Percentiles rank a stretch among this genome's conserved stretches.
These are phyloP conservation scores for Pleurotus tuoliensis DNA, from an alignment of 768 basidiomycete genomes.

Conservation along the genomic window DNA sequence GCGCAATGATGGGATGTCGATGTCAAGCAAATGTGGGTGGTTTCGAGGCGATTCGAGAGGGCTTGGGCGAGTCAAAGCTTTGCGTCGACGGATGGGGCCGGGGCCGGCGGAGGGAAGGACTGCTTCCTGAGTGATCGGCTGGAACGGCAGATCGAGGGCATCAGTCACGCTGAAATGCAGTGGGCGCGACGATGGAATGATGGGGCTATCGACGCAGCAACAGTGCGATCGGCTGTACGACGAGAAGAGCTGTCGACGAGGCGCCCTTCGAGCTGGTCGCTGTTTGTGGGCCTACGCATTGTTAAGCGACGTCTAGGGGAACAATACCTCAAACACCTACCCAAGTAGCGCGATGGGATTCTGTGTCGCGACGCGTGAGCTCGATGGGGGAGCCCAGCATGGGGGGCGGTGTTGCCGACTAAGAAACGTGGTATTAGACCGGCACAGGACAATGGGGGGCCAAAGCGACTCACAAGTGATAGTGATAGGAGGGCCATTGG, in stretches of 20 bases:
- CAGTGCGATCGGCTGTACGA: background rate
- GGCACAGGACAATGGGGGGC: background rate
- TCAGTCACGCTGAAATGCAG: background rate
- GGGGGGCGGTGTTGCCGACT: background rate
- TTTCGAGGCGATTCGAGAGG: conserved; percentile 31
- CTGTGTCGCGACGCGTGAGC: background rate
- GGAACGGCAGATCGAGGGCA: background rate
- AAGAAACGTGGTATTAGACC: conserved; percentile 12
- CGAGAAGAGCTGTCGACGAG: conserved; percentile 18
- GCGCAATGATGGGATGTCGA: background rate
- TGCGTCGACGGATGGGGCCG: conserved; percentile 60
- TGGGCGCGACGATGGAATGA: background rate
- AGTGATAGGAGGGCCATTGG: background rate
- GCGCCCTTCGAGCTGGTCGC: background rate
- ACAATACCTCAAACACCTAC: conserved; percentile 13
- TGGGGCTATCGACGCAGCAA: background rate
- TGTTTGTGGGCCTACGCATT: conserved; percentile 9
- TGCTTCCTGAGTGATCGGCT: background rate
- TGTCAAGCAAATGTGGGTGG: background rate
- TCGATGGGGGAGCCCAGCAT: background rate
- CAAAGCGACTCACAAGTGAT: background rate
- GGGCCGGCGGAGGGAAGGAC: conserved; percentile 20
- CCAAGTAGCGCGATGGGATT: background rate
- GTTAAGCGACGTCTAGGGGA: conserved; percentile 16
- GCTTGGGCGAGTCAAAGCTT: conserved; percentile 46